phyloP scores from a whole-genome alignment of 2,329 filamentous ascomycete species.

The Fusarium graminum region DNA sequence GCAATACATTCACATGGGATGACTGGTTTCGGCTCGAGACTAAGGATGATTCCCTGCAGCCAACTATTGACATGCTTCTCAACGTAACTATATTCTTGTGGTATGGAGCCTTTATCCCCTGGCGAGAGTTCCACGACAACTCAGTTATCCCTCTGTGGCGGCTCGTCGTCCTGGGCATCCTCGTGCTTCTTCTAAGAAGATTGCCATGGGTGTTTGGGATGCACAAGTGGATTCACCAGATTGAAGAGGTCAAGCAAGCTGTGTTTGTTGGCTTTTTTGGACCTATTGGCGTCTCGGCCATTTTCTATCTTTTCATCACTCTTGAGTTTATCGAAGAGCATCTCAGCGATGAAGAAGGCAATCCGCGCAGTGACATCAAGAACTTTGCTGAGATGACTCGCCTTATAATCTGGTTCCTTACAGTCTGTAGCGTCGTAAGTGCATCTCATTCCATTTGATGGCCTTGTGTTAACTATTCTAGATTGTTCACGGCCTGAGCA shows the following conservation, averaged over 20 bases:
- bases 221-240: slow-evolving; percentile 82
- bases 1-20: slow-evolving; percentile 92
- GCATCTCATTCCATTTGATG: background rate
- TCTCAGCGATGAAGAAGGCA: slow-evolving; percentile 67
- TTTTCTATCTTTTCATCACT: slow-evolving; percentile 89
- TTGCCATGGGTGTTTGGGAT: slow-evolving; percentile 81
- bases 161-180: slow-evolving; percentile 77
- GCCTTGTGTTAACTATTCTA: slow-evolving; percentile 6
- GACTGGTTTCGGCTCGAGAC: slow-evolving; percentile 95
- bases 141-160: slow-evolving; percentile 78
- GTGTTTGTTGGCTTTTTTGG: slow-evolving; percentile 94
- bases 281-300: slow-evolving; percentile 88
- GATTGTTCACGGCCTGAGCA: slow-evolving; percentile 84
- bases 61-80: slow-evolving; percentile 93
- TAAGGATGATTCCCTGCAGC: slow-evolving; percentile 90
- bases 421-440: slow-evolving; percentile 84
- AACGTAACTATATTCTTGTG: slow-evolving; percentile 92
- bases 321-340: slow-evolving; percentile 75
- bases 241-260: slow-evolving; percentile 79
- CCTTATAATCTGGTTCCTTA: slow-evolving; percentile 87
- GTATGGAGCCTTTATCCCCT: slow-evolving; percentile 89
- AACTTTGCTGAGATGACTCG: slow-evolving; percentile 74
- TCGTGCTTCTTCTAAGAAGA: slow-evolving; percentile 82
- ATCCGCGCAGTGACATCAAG: slow-evolving; percentile 53
- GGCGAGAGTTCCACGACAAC: slow-evolving; percentile 76